Conservation (phyloP, 768 basidiomycete species). For the Crassisporium funariophilum region DNA sequence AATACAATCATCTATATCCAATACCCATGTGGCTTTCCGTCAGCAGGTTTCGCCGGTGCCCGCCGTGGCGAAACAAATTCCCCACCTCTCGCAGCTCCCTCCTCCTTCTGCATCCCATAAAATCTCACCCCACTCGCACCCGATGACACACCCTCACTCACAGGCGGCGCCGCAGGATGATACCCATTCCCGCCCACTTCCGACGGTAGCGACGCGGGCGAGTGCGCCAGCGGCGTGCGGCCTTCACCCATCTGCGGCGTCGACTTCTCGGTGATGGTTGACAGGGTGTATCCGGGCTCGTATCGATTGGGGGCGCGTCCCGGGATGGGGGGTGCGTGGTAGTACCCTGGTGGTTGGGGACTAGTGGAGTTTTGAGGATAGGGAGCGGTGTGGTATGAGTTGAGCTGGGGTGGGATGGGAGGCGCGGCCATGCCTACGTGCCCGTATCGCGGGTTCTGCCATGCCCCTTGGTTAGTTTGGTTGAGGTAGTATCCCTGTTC, state of each 20-base stretch:
- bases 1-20: too few relatives aligned
- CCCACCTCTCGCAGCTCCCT: too few relatives aligned
- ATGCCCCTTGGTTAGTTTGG: conserved; percentile 12
- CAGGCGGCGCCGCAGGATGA: conserved; percentile 14
- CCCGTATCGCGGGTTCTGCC: conserved; percentile 20
- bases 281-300: conserved; percentile 23
- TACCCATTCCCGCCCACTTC: conserved; percentile 13
- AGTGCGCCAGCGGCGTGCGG: conserved; percentile 10
- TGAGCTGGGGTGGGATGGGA: conserved; percentile 4
- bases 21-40: too few relatives aligned
- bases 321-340: neutral
- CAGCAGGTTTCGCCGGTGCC: too few relatives aligned
- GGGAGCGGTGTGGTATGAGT: conserved; percentile 4
- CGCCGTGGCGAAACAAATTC: too few relatives aligned
- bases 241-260: conserved; percentile 25
- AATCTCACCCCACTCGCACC: neutral
- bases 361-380: neutral
- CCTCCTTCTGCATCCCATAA: neutral
- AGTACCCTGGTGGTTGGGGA: neutral
- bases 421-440: conserved; percentile 18
- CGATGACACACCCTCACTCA: neutral
- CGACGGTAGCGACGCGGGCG: conserved; percentile 17
- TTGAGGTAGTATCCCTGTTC: conserved; percentile 3
- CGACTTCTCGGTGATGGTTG: conserved; percentile 33
- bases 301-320: conserved; percentile 25